Conservation (phyloP, 257 asterid genomes). For the Plantago major region DNA sequence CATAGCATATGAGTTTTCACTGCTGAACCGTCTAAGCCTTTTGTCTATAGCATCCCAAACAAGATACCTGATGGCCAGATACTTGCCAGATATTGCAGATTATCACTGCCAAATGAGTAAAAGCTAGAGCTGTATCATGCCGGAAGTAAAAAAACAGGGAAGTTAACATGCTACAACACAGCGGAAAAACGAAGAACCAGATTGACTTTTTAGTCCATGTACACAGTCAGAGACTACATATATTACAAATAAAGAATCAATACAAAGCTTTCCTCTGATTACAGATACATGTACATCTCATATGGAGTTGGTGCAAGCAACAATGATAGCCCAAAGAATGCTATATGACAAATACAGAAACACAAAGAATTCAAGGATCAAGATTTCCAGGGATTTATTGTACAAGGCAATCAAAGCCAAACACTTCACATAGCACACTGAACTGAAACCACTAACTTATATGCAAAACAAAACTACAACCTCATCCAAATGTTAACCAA, state of each 20-base stretch:
- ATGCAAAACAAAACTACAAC: slow-evolving; percentile 3
- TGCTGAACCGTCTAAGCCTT: too few relatives aligned
- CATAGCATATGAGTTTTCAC: too few relatives aligned
- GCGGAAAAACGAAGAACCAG: neutral
- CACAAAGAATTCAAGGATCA: slow-evolving; percentile 35
- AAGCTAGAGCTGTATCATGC: too few relatives aligned
- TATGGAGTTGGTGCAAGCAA: neutral
- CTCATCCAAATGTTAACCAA: slow-evolving; percentile 12
- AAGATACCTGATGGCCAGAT: too few relatives aligned
- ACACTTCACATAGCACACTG: slow-evolving; percentile 28
- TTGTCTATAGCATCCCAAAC: too few relatives aligned
- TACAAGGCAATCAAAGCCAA: slow-evolving; percentile 33
- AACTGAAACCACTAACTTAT: slow-evolving; percentile 26
- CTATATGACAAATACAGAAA: slow-evolving; percentile 11
- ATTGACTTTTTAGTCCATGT: neutral
- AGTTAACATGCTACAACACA: neutral
- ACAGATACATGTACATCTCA: neutral
- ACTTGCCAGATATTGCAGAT: too few relatives aligned
- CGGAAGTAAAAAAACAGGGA: neutral
- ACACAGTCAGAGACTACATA: neutral
- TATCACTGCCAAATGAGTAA: too few relatives aligned
- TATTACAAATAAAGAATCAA: slow-evolving; percentile 4
- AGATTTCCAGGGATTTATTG: slow-evolving; percentile 38
- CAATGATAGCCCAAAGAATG: neutral
- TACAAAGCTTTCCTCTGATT: neutral